A percentile compares a stretch with the other conserved stretches of the same genome.
Conservation (phyloP, 495 filamentous ascomycete genomes). For the Parachaetomium inaequale region DNA sequence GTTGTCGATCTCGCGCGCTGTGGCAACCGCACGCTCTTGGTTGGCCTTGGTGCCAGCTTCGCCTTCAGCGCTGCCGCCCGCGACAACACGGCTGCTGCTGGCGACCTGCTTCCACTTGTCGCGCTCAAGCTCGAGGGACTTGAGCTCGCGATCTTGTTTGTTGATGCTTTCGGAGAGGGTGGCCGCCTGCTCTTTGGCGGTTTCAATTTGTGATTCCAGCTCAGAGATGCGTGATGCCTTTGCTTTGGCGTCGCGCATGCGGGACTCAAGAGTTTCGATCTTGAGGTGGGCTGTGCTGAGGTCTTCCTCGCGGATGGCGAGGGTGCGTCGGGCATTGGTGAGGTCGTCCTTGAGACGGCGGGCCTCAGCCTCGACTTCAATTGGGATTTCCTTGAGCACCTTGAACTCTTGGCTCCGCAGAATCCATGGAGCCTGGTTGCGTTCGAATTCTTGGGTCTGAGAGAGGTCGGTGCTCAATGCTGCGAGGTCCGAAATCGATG, state of each 20-base stretch:
- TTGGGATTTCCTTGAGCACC: conserved; percentile 67
- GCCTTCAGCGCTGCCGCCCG: conserved; percentile 38
- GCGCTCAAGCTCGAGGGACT: conserved; percentile 57
- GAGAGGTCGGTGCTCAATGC: conserved; percentile 69
- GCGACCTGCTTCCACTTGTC: conserved; percentile 75
- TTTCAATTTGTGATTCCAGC: conserved; percentile 56
- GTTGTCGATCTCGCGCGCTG: conserved; percentile 69
- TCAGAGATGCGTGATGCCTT: conserved; percentile 30
- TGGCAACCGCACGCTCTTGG: conserved; percentile 59
- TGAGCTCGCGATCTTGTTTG: conserved; percentile 55
- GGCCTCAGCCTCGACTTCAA: conserved; percentile 77
- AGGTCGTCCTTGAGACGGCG: conserved; percentile 69
- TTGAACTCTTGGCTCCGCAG: conserved; percentile 74
- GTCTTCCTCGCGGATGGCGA: conserved; percentile 61
- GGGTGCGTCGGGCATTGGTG: conserved; percentile 59
- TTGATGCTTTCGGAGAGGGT: conserved; percentile 62
- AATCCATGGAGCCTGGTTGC: conserved; percentile 70
- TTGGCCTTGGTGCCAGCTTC: conserved; percentile 50
- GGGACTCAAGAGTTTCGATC: conserved; percentile 77
- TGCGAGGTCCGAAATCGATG: conserved; percentile 67
- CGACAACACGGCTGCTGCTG: conserved; percentile 57
- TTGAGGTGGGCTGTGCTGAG: conserved; percentile 77
- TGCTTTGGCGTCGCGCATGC: neutral
- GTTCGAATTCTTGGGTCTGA: conserved; percentile 82
- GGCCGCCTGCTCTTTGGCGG: conserved; percentile 53